Evolutionary conservation across 805 yeast genomes (phyloP).

Genomic region (Zygosaccharomyces rouxii): DNA sequence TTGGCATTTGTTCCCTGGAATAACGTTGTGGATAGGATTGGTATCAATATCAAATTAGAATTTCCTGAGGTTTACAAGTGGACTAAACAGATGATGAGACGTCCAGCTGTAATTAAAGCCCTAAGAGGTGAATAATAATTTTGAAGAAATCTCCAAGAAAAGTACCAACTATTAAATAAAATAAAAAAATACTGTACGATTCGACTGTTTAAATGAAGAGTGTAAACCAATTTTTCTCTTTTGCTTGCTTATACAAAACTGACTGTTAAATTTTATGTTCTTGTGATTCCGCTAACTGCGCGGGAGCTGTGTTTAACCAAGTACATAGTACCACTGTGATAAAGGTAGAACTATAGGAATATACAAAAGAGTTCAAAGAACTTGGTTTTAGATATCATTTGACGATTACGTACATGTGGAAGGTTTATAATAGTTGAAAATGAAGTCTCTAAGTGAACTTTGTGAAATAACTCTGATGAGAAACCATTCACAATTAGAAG

Average conservation of each 20-base stretch:
- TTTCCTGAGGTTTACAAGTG: constrained; percentile 94
- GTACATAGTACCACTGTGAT: neutral
- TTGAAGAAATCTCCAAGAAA: neutral
- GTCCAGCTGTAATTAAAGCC: constrained; percentile 88
- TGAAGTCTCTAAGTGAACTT: constrained; percentile 19
- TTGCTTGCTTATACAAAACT: neutral
- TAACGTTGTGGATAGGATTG: constrained; percentile 88
- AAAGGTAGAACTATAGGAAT: neutral
- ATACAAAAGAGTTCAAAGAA: neutral
- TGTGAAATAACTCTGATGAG: constrained; percentile 27
- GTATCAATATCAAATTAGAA: constrained; percentile 79
- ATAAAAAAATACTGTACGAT: neutral
- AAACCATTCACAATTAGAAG: constrained; percentile 22
- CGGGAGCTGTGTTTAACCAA: neutral
- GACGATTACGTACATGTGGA: neutral
- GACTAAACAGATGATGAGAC: constrained; percentile 93
- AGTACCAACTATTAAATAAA: neutral
- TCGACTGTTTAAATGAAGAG: neutral
- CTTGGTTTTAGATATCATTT: neutral
- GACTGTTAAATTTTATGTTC: neutral
- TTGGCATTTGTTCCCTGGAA: constrained; percentile 95
- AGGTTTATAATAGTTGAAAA: neutral
- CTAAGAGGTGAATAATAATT: constrained; percentile 56
- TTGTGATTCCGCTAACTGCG: neutral
- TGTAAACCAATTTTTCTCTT: neutral